A percentile compares a stretch with the other conserved stretches of the same genome.
phyloP scores from a whole-genome alignment of 2,329 filamentous ascomycete species.

The Neurospora sp. region DNA sequence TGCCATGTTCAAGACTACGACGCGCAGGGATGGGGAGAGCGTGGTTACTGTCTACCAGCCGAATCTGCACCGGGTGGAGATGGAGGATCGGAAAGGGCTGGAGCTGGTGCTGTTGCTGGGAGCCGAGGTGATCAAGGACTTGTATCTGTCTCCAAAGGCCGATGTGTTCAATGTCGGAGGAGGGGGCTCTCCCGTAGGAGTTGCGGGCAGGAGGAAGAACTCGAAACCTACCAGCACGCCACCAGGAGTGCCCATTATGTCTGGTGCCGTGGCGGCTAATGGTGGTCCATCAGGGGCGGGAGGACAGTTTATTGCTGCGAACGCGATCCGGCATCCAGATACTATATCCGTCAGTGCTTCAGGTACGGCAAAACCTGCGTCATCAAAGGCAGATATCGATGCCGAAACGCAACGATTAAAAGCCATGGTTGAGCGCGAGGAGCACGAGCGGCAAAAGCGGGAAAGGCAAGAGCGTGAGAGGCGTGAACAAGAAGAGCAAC shows the following conservation, averaged over 20 bases:
- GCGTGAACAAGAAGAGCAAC: conserved; percentile 44
- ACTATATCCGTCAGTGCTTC: background rate
- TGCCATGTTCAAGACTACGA: conserved; percentile 67
- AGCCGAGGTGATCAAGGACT: conserved; percentile 54
- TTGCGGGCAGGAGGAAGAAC: conserved; percentile 29
- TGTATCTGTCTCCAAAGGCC: conserved; percentile 53
- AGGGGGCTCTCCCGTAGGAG: conserved; percentile 16
- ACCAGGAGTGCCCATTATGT: background rate
- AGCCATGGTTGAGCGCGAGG: conserved; percentile 42
- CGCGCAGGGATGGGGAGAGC: conserved; percentile 33
- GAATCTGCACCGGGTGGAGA: conserved; percentile 79
- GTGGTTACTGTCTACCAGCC: conserved; percentile 81
- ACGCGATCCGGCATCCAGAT: background rate
- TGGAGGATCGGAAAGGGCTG: conserved; percentile 88
- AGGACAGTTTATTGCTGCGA: background rate
- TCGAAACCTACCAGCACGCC: conserved; percentile 28
- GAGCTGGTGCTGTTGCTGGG: conserved; percentile 67
- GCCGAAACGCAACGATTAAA: conserved; percentile 68
- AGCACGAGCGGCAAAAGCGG: conserved; percentile 38
- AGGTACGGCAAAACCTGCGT: background rate
- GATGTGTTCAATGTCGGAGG: conserved; percentile 71
- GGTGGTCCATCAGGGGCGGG: background rate
- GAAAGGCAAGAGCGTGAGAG: conserved; percentile 36
- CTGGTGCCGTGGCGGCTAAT: background rate
- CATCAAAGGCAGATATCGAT: conserved; percentile 43